These are phyloP conservation scores for Mimosa bimucronata DNA, from an alignment of 306 rosid genomes.

Conservation along the genomic window DNA sequence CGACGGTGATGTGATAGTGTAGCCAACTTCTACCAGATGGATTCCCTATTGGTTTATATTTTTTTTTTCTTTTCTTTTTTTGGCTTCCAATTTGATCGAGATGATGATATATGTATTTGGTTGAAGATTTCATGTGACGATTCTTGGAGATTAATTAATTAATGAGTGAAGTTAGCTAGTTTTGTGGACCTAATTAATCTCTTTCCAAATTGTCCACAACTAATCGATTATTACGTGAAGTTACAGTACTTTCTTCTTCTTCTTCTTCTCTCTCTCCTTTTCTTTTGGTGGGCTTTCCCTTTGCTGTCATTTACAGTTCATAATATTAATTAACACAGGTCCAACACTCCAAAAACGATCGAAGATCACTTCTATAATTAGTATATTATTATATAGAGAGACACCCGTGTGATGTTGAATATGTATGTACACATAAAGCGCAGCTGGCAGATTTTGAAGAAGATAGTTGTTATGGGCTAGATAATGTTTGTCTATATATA, in stretches of 20 bases:
- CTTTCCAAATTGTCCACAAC: constrained; percentile 43
- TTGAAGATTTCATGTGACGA: constrained; percentile 44
- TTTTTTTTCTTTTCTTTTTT: not conserved
- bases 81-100: no score
- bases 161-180: constrained; percentile 50
- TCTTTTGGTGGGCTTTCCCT: not conserved
- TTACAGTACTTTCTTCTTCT: constrained; percentile 17
- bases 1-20: constrained; percentile 71
- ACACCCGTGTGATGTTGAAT: not conserved
- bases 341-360: constrained; percentile 29
- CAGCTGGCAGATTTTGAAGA: constrained; percentile 38
- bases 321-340: not conserved
- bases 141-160: constrained; percentile 36
- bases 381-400: not conserved
- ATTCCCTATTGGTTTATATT: not conserved
- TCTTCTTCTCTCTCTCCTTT: not conserved
- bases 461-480: constrained; percentile 13
- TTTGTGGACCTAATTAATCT: constrained; percentile 48
- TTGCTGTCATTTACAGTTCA: constrained; percentile 16
- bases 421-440: not conserved
- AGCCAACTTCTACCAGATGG: constrained; percentile 40
- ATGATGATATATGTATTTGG: constrained; percentile 41
- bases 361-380: not conserved
- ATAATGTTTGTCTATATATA: not conserved
- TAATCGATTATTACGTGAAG: constrained; percentile 41